phyloP scores from a whole-genome alignment of 2,329 filamentous ascomycete species.

The Paraphoma sp. region DNA sequence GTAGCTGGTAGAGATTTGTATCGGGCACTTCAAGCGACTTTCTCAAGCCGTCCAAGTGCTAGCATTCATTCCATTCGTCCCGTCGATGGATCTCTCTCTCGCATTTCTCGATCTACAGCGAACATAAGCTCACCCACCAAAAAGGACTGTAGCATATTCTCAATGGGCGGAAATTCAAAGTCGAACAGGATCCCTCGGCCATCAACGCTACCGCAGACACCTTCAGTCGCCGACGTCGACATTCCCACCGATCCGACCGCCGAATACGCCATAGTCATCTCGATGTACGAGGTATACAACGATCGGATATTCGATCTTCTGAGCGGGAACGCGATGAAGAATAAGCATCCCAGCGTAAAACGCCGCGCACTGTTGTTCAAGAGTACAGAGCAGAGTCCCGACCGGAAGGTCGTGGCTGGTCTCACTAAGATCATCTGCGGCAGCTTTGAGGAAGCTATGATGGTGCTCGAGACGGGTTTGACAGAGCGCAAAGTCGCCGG shows the following conservation, averaged over 20 bases:
- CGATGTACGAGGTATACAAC: slow-evolving; percentile 99
- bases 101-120: slow-evolving; percentile 33
- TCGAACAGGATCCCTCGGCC: slow-evolving; percentile 69
- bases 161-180: slow-evolving; percentile 61
- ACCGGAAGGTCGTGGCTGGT: slow-evolving; percentile 93
- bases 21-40: slow-evolving; percentile 24
- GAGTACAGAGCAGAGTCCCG: slow-evolving; percentile 82
- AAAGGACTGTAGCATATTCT: slow-evolving; percentile 64
- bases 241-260: slow-evolving; percentile 71
- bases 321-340: slow-evolving; percentile 65
- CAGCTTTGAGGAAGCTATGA: slow-evolving; percentile 80
- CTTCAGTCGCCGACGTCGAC: slow-evolving; percentile 74
- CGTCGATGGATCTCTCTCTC: slow-evolving; percentile 28
- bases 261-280: slow-evolving; percentile 88
- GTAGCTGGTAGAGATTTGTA: slow-evolving; percentile 26
- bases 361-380: slow-evolving; percentile 92
- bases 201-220: slow-evolving; percentile 73
- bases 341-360: slow-evolving; percentile 58
- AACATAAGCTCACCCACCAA: slow-evolving; percentile 33
- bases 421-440: slow-evolving; percentile 88
- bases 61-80: slow-evolving; percentile 44
- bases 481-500: slow-evolving; percentile 87
- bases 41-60: slow-evolving; percentile 23
- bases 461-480: slow-evolving; percentile 88
- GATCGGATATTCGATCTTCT: slow-evolving; percentile 96